phyloP scores from a whole-genome alignment of 1,284 basidiomycete genomes.

The Rhodotorula sp. region DNA sequence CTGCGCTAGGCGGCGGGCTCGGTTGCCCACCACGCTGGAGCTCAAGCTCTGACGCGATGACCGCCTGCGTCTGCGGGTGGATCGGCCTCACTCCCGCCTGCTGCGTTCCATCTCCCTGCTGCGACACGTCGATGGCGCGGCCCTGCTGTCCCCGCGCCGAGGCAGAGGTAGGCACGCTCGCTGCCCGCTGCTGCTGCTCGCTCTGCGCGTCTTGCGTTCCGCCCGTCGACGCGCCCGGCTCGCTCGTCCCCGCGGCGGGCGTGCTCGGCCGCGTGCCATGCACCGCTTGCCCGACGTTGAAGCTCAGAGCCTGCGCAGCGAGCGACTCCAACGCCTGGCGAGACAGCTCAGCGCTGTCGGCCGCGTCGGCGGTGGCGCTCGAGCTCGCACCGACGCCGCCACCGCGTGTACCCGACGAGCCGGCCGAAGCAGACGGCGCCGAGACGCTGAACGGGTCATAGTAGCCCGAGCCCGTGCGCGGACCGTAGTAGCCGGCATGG shows the following conservation, averaged over 20 bases:
- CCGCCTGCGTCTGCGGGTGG: background rate
- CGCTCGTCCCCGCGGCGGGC: background rate
- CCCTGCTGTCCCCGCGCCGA: background rate
- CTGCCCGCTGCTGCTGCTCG: background rate
- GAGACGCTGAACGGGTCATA: conserved; percentile 8
- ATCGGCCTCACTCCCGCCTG: background rate
- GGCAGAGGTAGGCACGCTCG: conserved; percentile 1
- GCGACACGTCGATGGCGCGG: background rate
- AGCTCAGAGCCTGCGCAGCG: conserved; percentile 23
- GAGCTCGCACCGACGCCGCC: background rate
- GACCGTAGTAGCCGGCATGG: background rate
- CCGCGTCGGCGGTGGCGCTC: background rate
- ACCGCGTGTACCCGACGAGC: background rate
- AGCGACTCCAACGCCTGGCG: conserved; percentile 20
- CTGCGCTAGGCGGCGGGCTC: conserved; percentile 11
- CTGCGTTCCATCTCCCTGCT: background rate
- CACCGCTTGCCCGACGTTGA: conserved; percentile 5
- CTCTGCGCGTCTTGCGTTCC: background rate
- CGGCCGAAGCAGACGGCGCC: background rate
- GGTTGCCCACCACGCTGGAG: conserved; percentile 6
- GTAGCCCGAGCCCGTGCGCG: background rate
- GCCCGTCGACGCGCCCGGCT: background rate
- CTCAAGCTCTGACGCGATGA: background rate
- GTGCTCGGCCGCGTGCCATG: background rate
- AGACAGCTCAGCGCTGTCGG: conserved; percentile 1